Conservation (phyloP, 352 stramenopile species). For the Phytophthora podocarpi region DNA sequence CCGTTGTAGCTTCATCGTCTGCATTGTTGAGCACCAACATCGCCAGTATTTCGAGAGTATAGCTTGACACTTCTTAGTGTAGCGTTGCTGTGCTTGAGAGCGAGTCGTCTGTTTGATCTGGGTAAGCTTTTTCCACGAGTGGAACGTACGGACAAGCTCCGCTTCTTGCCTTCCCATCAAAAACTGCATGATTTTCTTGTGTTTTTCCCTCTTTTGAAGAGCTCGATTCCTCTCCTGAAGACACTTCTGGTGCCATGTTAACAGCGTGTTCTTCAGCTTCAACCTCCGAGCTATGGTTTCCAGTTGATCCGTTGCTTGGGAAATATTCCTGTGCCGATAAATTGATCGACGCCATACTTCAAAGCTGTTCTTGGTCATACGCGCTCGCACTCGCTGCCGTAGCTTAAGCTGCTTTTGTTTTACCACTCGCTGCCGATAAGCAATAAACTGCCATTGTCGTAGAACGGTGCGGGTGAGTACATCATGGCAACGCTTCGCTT, state of each 20-base stretch:
- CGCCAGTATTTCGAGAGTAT: conserved; percentile 9
- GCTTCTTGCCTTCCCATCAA: conserved; percentile 38
- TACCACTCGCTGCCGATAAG: not conserved
- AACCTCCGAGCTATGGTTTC: not conserved
- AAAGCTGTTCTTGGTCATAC: conserved; percentile 2
- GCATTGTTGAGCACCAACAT: conserved; percentile 13
- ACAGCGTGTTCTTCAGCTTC: conserved; percentile 5
- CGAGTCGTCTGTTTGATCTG: conserved; percentile 1
- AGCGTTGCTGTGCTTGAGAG: conserved; percentile 3
- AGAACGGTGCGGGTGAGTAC: conserved; percentile 3
- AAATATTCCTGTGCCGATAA: conserved; percentile 4
- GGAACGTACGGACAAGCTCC: conserved; percentile 34
- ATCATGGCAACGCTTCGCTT: conserved; percentile 5
- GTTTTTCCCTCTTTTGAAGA: conserved; percentile 24
- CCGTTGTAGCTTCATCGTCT: conserved; percentile 8
- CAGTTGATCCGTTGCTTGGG: not conserved
- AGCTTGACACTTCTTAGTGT: conserved; percentile 4
- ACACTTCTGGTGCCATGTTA: conserved; percentile 15
- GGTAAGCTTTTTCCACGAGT: conserved; percentile 31
- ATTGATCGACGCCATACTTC: conserved; percentile 19
- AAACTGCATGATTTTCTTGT: conserved; percentile 43
- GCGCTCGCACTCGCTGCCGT: not conserved
- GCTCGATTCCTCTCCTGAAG: conserved; percentile 10
- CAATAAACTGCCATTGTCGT: conserved; percentile 15
- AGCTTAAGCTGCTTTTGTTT: conserved; percentile 28